Conservation (phyloP, 306 rosid genomes). For the Cicer arietinum region DNA sequence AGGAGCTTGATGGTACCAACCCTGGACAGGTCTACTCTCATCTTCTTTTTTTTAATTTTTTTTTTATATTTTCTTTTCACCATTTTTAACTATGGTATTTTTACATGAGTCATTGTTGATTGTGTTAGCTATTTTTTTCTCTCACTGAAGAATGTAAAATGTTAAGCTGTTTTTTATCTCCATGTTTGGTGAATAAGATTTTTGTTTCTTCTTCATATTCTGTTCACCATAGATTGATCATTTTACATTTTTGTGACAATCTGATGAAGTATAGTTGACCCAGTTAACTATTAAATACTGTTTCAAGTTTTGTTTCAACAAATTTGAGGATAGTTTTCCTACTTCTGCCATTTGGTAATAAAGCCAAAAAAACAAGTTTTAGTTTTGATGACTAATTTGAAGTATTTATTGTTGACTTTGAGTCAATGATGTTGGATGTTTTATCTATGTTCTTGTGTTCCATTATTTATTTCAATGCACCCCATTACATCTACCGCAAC, state of each 20-base stretch:
- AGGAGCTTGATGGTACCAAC: conserved; percentile 92
- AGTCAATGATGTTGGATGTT: conserved; percentile 11
- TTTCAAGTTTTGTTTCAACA: neutral
- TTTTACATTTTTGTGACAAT: conserved; percentile 2
- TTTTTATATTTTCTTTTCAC: neutral
- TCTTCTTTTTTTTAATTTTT: neutral
- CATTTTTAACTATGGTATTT: neutral
- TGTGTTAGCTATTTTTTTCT: neutral
- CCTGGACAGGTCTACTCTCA: conserved; percentile 85
- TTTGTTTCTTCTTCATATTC: conserved; percentile 7
- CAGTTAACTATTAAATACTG: neutral
- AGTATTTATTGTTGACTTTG: conserved; percentile 30
- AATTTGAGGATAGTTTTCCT: conserved; percentile 1
- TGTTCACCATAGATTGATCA: conserved; percentile 1
- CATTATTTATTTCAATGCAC: neutral
- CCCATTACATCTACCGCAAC: neutral
- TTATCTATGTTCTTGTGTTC: conserved; percentile 36
- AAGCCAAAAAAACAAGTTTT: neutral
- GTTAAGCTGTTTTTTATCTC: conserved; percentile 1
- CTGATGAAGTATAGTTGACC: neutral
- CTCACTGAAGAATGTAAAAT: neutral
- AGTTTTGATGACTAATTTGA: conserved; percentile 23
- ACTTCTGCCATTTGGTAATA: neutral
- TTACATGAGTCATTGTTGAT: neutral
- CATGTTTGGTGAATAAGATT: conserved; percentile 29